phyloP scores from a whole-genome alignment of 441 rosid species.

The Populus tomentosa region DNA sequence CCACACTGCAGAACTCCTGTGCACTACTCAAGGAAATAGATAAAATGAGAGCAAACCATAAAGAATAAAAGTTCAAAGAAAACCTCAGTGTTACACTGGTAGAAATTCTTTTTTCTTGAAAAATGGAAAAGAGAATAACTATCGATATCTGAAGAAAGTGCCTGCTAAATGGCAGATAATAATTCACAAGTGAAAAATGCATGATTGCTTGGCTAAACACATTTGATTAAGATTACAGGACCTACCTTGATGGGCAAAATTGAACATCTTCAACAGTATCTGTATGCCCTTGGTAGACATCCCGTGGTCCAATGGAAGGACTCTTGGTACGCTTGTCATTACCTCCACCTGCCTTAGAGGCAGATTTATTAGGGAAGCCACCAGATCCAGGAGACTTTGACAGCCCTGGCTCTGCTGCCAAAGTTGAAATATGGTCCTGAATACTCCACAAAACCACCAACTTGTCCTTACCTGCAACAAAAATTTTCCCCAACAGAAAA shows the following conservation, averaged over 20 bases:
- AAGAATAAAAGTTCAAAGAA: not conserved
- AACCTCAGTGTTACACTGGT: not conserved
- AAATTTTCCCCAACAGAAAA: not conserved
- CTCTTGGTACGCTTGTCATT: conserved; percentile 31
- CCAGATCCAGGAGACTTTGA: conserved; percentile 42
- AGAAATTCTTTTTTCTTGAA: not conserved
- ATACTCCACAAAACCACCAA: conserved; percentile 82
- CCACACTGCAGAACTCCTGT: conserved; percentile 48
- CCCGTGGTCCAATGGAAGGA: conserved; percentile 43
- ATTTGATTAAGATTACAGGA: not conserved
- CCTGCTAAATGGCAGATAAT: not conserved
- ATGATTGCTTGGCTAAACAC: not conserved
- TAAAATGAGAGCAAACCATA: conserved; percentile 17
- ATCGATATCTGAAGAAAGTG: not conserved
- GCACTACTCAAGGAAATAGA: conserved; percentile 23
- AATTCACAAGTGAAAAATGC: not conserved
- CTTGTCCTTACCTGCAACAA: conserved; percentile 58
- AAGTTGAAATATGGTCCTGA: conserved; percentile 37
- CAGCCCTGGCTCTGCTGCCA: conserved; percentile 32
- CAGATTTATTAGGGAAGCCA: conserved; percentile 27
- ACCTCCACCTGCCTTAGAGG: conserved; percentile 38
- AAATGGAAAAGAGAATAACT: not conserved
- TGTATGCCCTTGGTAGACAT: conserved; percentile 42
- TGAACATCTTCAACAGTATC: conserved; percentile 61
- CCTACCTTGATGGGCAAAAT: conserved; percentile 52